These are phyloP conservation scores for Blepharisma japonicum DNA, from an alignment of 73 alveolate genomes.

Conservation along the genomic window DNA sequence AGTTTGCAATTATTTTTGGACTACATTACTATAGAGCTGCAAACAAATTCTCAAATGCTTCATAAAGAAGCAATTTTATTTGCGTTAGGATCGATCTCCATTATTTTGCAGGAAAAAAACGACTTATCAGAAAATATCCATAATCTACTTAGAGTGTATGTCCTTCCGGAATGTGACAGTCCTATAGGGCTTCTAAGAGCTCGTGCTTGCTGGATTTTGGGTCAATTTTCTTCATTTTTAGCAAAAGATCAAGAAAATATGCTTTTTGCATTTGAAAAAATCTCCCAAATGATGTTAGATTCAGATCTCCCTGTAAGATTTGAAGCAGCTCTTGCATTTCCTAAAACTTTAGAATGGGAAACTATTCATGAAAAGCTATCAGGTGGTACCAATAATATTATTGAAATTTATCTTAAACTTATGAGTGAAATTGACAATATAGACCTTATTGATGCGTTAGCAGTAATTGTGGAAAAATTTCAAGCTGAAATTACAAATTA, in stretches of 20 bases:
- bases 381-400: constrained; percentile 38
- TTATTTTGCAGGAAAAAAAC: constrained; percentile 9
- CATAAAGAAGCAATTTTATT: constrained; percentile 49
- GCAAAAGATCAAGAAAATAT: constrained; percentile 32
- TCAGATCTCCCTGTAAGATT: constrained; percentile 55
- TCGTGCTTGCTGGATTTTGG: constrained; percentile 60
- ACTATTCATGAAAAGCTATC: constrained; percentile 32
- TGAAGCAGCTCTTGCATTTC: constrained; percentile 47
- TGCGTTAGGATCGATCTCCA: constrained; percentile 41
- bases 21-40: background rate
- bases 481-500: constrained; percentile 61
- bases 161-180: constrained; percentile 39
- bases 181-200: constrained; percentile 38
- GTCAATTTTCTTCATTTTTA: constrained; percentile 38
- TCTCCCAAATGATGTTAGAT: constrained; percentile 37
- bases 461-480: constrained; percentile 45
- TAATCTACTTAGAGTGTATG: constrained; percentile 40
- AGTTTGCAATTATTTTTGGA: background rate
- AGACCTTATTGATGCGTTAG: constrained; percentile 62
- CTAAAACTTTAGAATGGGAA: constrained; percentile 40
- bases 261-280: constrained; percentile 34
- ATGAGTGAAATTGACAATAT: constrained; percentile 64
- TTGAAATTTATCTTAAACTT: constrained; percentile 41
- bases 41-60: constrained; percentile 40
- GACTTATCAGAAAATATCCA: constrained; percentile 37